phyloP scores from a whole-genome alignment of 2,329 filamentous ascomycete genomes.

The Boeremia lycopersici region DNA sequence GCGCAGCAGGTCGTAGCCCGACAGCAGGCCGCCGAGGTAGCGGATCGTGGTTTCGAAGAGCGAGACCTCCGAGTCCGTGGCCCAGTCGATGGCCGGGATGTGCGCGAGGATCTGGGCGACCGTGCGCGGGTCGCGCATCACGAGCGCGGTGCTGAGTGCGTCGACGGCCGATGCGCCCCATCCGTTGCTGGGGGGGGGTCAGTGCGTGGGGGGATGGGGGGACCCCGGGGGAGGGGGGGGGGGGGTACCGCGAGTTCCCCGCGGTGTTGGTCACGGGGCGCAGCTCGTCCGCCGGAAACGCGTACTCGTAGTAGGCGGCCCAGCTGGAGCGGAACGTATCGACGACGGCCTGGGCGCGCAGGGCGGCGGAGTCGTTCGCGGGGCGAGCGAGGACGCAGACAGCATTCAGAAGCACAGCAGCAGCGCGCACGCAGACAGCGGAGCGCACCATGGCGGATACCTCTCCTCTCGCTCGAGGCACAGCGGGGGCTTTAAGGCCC shows the following conservation, averaged over 20 bases:
- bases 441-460: too few relatives aligned
- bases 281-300: conserved; percentile 79
- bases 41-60: conserved; percentile 92
- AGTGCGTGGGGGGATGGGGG: too few relatives aligned
- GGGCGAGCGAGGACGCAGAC: too few relatives aligned
- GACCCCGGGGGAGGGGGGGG: too few relatives aligned
- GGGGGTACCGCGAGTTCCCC: conserved; percentile 75
- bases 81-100: conserved; percentile 74
- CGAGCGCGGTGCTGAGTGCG: conserved; percentile 76
- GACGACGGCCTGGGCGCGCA: conserved; percentile 43
- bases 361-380: conserved; percentile 10
- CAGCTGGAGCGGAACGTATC: conserved; percentile 44
- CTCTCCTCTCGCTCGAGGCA: too few relatives aligned
- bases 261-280: conserved; percentile 69
- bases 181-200: conserved; percentile 78
- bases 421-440: too few relatives aligned
- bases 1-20: conserved; percentile 74
- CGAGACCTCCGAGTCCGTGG: too few relatives aligned
- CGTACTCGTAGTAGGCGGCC: conserved; percentile 68
- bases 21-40: conserved; percentile 80
- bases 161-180: conserved; percentile 88
- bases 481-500: too few relatives aligned
- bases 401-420: too few relatives aligned
- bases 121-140: conserved; percentile 73
- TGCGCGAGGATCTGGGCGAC: conserved; percentile 74